These are phyloP conservation scores for Mallotus nudiflorus DNA, from an alignment of 345 rosid genomes.

Conservation along the genomic window DNA sequence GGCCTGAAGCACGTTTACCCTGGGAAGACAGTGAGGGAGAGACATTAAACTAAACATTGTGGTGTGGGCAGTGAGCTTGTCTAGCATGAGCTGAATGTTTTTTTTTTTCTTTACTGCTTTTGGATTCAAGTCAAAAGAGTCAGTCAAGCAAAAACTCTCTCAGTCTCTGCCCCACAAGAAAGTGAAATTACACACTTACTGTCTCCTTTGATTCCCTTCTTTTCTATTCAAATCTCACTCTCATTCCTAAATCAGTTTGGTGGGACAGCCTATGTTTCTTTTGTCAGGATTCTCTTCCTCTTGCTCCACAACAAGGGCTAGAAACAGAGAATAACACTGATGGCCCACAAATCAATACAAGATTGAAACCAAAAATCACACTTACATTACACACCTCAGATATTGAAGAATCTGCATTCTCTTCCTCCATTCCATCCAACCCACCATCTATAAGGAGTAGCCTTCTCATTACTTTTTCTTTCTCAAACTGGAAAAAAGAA, in stretches of 20 bases:
- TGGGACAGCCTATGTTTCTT: conserved; percentile 28
- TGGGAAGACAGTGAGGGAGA: conserved; percentile 1
- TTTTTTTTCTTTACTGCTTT: conserved; percentile 18
- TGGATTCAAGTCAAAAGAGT: conserved; percentile 62
- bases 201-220: conserved; percentile 21
- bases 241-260: conserved; percentile 17
- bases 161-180: conserved; percentile 56
- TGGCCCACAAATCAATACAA: conserved; percentile 17
- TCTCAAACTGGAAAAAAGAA: conserved; percentile 8
- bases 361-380: background rate
- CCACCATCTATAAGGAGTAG: conserved; percentile 21
- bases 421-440: background rate
- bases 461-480: conserved; percentile 5
- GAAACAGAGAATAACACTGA: conserved; percentile 11
- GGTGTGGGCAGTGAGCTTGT: no score
- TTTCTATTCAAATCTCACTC: background rate
- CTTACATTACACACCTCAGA: no score
- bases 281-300: conserved; percentile 28
- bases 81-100: conserved; percentile 9
- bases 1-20: conserved; percentile 2
- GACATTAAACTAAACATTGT: background rate
- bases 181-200: conserved; percentile 46
- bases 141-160: conserved; percentile 49
- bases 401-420: no score
- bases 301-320: background rate